A percentile compares a stretch with the other conserved stretches of the same genome.
phyloP scores from a whole-genome alignment of 164 flowering plant species.

The Paratinospora sagittata region DNA sequence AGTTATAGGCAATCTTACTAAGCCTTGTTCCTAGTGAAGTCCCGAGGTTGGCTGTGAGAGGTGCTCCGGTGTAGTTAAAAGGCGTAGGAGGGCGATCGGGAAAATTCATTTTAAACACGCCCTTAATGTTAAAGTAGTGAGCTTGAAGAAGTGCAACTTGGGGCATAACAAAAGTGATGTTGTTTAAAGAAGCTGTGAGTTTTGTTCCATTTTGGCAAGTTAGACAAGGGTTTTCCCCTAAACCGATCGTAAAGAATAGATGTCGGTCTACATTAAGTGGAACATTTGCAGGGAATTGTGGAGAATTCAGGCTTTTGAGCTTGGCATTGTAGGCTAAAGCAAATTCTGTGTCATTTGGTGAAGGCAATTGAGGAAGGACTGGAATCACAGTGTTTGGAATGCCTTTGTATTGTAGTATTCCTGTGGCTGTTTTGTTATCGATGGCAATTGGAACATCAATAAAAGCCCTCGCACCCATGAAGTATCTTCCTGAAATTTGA shows the following conservation, averaged over 20 bases:
- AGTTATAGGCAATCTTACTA: constrained; percentile 31
- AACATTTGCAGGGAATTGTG: constrained; percentile 35
- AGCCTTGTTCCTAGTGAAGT: constrained; percentile 30
- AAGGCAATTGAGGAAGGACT: constrained; percentile 27
- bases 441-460: constrained; percentile 28
- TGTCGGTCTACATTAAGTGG: constrained; percentile 29
- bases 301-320: constrained; percentile 32
- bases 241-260: constrained; percentile 33
- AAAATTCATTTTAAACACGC: constrained; percentile 31
- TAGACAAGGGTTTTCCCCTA: constrained; percentile 31
- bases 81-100: constrained; percentile 38
- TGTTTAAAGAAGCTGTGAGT: constrained; percentile 38
- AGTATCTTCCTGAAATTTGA: constrained; percentile 26
- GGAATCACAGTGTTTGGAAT: constrained; percentile 28
- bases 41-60: constrained; percentile 31
- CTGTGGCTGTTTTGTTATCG: constrained; percentile 38
- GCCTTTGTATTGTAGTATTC: constrained; percentile 37
- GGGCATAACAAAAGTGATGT: constrained; percentile 42
- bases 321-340: constrained; percentile 24
- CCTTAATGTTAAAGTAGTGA: constrained; percentile 29
- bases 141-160: constrained; percentile 34
- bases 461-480: constrained; percentile 38
- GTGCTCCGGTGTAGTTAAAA: constrained; percentile 41
- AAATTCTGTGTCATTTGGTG: constrained; percentile 27
- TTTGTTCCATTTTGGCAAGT: constrained; percentile 31